Conservation (phyloP, 192 early-diverging fungal genomes). For the Backusella tuberculispora region DNA sequence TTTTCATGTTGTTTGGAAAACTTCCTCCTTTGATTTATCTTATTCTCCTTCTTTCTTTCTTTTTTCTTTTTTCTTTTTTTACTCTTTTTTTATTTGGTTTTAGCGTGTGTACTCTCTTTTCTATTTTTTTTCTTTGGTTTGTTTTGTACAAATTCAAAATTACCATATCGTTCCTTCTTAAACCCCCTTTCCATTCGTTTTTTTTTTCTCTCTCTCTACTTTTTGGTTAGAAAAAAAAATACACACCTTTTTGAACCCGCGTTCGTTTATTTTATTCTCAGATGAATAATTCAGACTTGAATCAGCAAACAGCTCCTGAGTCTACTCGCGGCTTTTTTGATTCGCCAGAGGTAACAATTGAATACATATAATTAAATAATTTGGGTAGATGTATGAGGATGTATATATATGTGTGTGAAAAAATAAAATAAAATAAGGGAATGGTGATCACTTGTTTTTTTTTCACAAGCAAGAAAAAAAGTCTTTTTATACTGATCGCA, state of each 20-base stretch:
- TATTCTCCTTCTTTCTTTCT: slow-evolving; percentile 15
- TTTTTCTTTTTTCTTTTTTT: not conserved
- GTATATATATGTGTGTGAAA: not conserved
- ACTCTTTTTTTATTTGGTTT: not conserved
- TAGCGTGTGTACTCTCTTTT: not conserved
- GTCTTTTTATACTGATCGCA: not conserved
- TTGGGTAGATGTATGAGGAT: not conserved
- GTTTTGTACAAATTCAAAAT: not conserved
- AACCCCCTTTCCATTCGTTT: slow-evolving; percentile 3
- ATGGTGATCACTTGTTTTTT: not conserved
- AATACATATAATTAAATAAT: not conserved
- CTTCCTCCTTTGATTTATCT: slow-evolving; percentile 20
- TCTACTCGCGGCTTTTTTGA: slow-evolving; percentile 46
- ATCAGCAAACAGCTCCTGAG: slow-evolving; percentile 47
- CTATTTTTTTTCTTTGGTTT: not conserved
- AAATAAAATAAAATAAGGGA: not conserved
- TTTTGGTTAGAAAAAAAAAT: slow-evolving; percentile 11
- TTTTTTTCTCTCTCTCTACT: slow-evolving; percentile 7
- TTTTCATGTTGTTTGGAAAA: slow-evolving; percentile 16
- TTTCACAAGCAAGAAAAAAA: not conserved
- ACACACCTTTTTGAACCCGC: slow-evolving; percentile 5
- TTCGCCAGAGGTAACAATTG: slow-evolving; percentile 29
- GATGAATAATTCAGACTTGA: slow-evolving; percentile 26
- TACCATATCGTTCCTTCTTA: slow-evolving; percentile 20
- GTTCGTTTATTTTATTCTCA: slow-evolving; percentile 12